Evolutionary conservation across 2,329 filamentous ascomycete species (phyloP).

Genomic region (Colletotrichum sp.): DNA sequence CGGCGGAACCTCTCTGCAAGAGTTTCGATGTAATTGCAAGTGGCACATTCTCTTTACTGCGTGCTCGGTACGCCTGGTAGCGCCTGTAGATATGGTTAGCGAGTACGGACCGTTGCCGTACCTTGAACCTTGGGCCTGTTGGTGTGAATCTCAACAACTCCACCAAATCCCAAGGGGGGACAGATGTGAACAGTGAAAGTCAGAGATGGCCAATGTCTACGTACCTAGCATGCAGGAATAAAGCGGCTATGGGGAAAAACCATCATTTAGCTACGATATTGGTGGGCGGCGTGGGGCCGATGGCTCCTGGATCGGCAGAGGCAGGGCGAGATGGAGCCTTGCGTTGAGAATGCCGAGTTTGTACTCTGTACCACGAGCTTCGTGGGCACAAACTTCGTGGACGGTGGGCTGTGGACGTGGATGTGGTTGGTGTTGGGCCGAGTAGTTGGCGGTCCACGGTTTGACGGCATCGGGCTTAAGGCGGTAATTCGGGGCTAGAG

Average conservation of each 20-base stretch:
- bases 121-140: not conserved
- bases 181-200: not conserved
- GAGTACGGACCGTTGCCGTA: not conserved
- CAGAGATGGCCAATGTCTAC: not conserved
- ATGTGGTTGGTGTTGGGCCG: not conserved
- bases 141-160: not conserved
- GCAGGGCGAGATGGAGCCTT: not conserved
- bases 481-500: slow-evolving; percentile 8
- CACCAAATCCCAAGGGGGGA: not conserved
- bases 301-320: slow-evolving; percentile 12
- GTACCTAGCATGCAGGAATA: not conserved
- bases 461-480: not conserved
- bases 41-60: not conserved
- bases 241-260: not conserved
- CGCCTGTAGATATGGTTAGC: not conserved
- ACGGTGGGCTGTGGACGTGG: not conserved
- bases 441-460: not conserved
- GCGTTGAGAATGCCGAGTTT: not conserved
- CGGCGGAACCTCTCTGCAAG: not conserved
- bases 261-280: not conserved
- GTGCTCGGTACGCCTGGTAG: not conserved
- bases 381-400: not conserved
- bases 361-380: not conserved
- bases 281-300: slow-evolving; percentile 15
- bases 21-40: slow-evolving; percentile 2